Conservation (phyloP, 495 filamentous ascomycete genomes). For the Hypoxylon perforatum region DNA sequence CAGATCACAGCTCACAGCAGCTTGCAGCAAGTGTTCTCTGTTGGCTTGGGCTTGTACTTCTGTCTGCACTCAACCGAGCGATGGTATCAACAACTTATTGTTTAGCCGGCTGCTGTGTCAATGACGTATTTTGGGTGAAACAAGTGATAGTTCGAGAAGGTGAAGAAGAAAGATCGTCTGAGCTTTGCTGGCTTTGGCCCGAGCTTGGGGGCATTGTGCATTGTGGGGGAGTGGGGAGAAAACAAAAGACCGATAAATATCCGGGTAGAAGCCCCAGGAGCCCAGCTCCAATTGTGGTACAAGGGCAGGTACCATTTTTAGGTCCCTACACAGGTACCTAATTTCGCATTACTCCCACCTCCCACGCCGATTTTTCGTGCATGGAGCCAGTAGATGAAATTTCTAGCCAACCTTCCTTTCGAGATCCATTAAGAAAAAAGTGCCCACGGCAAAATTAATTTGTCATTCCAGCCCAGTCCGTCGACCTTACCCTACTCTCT, state of each 20-base stretch:
- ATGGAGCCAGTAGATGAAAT: conserved; percentile 12
- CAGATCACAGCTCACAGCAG: no score
- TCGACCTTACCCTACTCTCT: conserved; percentile 3
- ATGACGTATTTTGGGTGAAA: no score
- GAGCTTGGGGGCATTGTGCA: neutral
- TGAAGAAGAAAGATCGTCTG: no score
- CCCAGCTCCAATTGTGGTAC: conserved; percentile 18
- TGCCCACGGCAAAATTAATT: conserved; percentile 37
- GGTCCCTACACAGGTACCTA: neutral
- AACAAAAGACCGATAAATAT: conserved; percentile 40
- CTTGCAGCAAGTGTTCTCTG: no score
- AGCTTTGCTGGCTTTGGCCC: neutral
- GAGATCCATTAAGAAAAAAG: conserved; percentile 7
- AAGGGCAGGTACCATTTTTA: no score
- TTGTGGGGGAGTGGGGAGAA: conserved; percentile 3
- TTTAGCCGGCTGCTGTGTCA: no score
- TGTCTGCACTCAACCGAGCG: no score
- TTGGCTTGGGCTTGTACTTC: no score
- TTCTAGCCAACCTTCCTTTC: conserved; percentile 5
- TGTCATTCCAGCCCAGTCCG: conserved; percentile 19
- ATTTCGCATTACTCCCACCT: neutral
- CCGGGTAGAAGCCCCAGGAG: conserved; percentile 4
- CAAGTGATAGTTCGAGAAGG: no score
- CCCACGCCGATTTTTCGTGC: conserved; percentile 5
- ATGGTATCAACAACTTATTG: no score